Evolutionary conservation across 2,329 filamentous ascomycete species (phyloP), one percentile per base, ranked within the genome.

Genomic region (Aspergillus sp.): DNA sequence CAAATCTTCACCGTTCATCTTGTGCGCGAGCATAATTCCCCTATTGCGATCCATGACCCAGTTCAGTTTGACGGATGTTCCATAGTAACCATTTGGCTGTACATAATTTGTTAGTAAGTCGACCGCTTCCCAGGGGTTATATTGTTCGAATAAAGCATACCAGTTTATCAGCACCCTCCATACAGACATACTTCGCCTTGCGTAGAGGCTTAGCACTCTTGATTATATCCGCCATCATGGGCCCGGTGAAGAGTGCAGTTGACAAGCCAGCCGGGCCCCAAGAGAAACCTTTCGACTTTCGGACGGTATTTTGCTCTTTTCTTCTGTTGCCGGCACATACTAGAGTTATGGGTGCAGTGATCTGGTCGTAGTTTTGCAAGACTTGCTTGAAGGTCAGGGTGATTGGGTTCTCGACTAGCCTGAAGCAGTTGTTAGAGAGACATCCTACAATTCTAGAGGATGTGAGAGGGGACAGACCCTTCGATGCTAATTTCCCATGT

Each of bases 201-300:
- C 87, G 82, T 64, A 82, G 79, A 1, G 91, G 91, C 58, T 79
- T 84, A 3, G 91, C 91, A 61, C 79, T 81, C 57, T 80, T 81
- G 15, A 96, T 79, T 4, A 96, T 75, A 60, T 93, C 88, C 2
- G 81, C 81, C 73, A 96, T 85, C 41, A 88, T 79, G 1, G 92
- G 89, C 21, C 93, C 93, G 0, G 93, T 97, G 82, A 90, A 97
- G 0, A 96, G 77, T 0, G 91, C 91, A 0, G 91, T 97, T 0
- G 91, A 96, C 6, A 97, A 73, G 23, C 92, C 93, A 4, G 90
- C 92, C 1, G 93, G 82, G 37, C 93, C 93, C 93, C 93, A 97
- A 2, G 91, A 96, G 76, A 97, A 97, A 0, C 93, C 93, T 67
- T 96, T 96, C 1, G 90, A 91, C 73, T 96, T 96, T 15, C 91